Base-by-base conservation (phyloP, 129 eudicot genomes). In the Lactuca sativa region DNA sequence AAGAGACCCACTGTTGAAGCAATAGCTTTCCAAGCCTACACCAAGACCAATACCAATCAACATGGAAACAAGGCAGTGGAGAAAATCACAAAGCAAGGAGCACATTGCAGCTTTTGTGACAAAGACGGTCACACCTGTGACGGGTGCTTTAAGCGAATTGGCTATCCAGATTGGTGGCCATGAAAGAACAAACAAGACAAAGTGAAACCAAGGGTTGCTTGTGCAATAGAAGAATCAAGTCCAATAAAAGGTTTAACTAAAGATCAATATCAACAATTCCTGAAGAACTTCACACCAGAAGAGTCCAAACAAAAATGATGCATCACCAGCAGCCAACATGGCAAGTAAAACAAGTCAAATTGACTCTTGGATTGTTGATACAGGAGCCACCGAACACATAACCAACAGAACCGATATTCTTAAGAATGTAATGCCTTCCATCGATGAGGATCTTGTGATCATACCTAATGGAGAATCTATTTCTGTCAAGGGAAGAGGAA, bases 401-500 rank as follows among this genome's bases (percentile, higher is more conserved):
- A 21, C 49, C 14, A 14, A 43, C 55, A 38, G 4, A 21, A 2
- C 54, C 4, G 55, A 41, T n/a, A 18, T 63, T 16, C 68, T n/a
- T 63, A 33, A 34, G 15, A 2, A 37, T 0, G 5, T 0, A 36
- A 36, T 3, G 17, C 6, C 7, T 4, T 14, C 21, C 11, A 15
- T 13, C 12, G 8, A 14, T 14, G 51, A 34, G 5, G 32, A 25
- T 12, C 67, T 13, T 4, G 51, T 62, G 8, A 62, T 18, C 10
- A 62, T 62, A n/a, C 67, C 67, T 14, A 62, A 62, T 37, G 67
- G 51, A 14, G 67, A 62, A 6, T 2, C 2, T 1, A 25, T 62
- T 8, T 31, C 67, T 1, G 67, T 62, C 1, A 25, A 59, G 34
- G 67, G 12, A 13, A 62, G 5, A 5, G 67, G 67, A 18, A 37